Evolutionary conservation across 352 stramenopile genomes (phyloP).

Genomic region (Blastocystis sp.): DNA sequence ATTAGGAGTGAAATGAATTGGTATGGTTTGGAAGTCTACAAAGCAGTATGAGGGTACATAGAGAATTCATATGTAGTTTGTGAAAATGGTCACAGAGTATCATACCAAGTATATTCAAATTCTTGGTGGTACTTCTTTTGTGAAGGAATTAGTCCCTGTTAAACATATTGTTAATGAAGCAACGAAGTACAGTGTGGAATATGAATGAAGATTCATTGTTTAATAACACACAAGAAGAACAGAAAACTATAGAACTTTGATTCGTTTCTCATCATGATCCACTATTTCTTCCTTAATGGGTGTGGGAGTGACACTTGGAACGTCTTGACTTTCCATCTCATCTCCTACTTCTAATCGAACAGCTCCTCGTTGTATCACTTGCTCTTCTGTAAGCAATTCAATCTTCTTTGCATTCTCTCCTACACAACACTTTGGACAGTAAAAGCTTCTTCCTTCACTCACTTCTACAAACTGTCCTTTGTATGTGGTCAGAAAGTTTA

Average conservation of each 20-base stretch:
- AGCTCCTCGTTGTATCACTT: not conserved
- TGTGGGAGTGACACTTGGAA: not conserved
- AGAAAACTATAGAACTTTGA: not conserved
- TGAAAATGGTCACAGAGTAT: constrained; percentile 39
- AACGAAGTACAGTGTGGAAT: constrained; percentile 39
- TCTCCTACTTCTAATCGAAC: not conserved
- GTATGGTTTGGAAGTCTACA: constrained; percentile 42
- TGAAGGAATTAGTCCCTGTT: constrained; percentile 41
- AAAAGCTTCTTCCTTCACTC: not conserved
- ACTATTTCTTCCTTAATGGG: not conserved
- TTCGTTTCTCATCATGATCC: not conserved
- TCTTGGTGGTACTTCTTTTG: constrained; percentile 42
- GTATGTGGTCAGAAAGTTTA: constrained; percentile 5
- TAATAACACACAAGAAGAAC: not conserved
- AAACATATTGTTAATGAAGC: constrained; percentile 49
- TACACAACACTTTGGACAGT: constrained; percentile 18
- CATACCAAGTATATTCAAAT: constrained; percentile 59
- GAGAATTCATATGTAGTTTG: no score
- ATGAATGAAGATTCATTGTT: not conserved
- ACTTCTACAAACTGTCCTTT: not conserved
- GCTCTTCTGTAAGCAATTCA: not conserved
- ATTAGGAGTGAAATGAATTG: not conserved
- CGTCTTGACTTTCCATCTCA: not conserved
- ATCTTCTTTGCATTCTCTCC: constrained; percentile 9
- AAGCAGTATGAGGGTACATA: not conserved